phyloP scores from a whole-genome alignment of 2,329 filamentous ascomycete species.

The Annulohypoxylon truncatum region DNA sequence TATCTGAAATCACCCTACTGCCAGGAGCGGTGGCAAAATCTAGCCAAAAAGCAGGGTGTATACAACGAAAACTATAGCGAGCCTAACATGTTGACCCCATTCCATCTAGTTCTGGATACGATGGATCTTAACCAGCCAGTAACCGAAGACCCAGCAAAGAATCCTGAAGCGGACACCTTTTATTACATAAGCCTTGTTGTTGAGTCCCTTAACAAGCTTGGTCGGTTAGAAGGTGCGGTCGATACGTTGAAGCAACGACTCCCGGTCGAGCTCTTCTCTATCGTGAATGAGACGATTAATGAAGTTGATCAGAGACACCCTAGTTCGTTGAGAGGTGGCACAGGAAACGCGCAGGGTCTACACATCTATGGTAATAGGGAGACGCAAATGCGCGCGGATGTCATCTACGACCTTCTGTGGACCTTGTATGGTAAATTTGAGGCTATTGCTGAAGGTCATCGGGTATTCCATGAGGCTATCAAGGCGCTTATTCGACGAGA shows the following conservation, averaged over 20 bases:
- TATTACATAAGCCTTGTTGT: constrained; percentile 89
- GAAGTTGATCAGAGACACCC: constrained; percentile 95
- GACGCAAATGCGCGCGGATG: constrained; percentile 81
- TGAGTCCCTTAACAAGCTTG: constrained; percentile 90
- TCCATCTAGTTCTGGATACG: constrained; percentile 69
- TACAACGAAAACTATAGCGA: constrained; percentile 62
- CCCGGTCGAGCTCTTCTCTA: constrained; percentile 90
- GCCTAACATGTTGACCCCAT: constrained; percentile 61
- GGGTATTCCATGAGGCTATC: constrained; percentile 92
- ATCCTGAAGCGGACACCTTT: constrained; percentile 95
- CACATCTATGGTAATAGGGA: constrained; percentile 75
- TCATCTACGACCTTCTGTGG: constrained; percentile 91
- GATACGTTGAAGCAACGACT: constrained; percentile 92
- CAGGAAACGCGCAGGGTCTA: constrained; percentile 65
- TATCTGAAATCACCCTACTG: constrained; percentile 99
- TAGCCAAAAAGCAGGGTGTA: constrained; percentile 74
- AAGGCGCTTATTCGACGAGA: constrained; percentile 87
- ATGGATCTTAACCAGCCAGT: constrained; percentile 72
- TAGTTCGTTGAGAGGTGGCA: constrained; percentile 74
- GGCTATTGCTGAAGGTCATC: constrained; percentile 94
- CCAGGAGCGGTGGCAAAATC: constrained; percentile 91
- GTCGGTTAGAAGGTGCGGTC: constrained; percentile 84
- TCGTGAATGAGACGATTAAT: constrained; percentile 94
- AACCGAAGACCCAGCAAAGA: constrained; percentile 89
- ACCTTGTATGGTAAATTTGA: constrained; percentile 97